These are phyloP conservation scores for Lodderomyces jiufengensis DNA, from an alignment of 1,139 yeast genomes.

Conservation along the genomic window DNA sequence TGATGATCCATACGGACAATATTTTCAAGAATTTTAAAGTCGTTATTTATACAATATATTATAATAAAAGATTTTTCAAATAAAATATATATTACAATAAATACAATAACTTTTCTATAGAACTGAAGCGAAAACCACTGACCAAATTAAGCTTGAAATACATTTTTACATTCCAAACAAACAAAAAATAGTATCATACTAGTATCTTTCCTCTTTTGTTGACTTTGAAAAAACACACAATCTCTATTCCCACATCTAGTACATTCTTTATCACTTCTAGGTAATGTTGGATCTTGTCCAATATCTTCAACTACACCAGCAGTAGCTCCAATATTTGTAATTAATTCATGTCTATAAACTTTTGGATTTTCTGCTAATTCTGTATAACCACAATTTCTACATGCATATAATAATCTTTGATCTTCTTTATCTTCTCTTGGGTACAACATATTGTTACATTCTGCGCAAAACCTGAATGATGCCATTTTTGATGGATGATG, in stretches of 20 bases:
- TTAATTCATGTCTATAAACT: constrained; percentile 90
- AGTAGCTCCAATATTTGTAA: constrained; percentile 86
- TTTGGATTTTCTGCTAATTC: constrained; percentile 87
- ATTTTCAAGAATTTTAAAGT: constrained; percentile 46
- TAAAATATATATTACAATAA: constrained; percentile 1
- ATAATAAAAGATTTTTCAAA: not conserved
- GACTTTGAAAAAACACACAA: constrained; percentile 95
- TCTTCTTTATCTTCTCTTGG: constrained; percentile 91
- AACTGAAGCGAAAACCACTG: too few species aligned
- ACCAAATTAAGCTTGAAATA: constrained; percentile 49
- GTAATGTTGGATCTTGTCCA: constrained; percentile 94
- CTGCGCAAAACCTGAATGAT: constrained; percentile 88
- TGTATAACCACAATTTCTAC: constrained; percentile 93
- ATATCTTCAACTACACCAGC: constrained; percentile 98
- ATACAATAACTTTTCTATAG: constrained; percentile 1
- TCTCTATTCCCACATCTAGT: constrained; percentile 84
- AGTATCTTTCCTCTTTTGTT: constrained; percentile 91
- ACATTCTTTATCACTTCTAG: constrained; percentile 90
- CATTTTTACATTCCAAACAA: constrained; percentile 81
- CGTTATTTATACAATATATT: constrained; percentile 1
- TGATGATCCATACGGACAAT: constrained; percentile 48
- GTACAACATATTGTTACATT: constrained; percentile 96
- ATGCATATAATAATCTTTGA: constrained; percentile 75
- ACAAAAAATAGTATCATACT: constrained; percentile 94
- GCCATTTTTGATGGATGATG: constrained; percentile 64